These are phyloP conservation scores for Kitagawia praeruptora DNA, from an alignment of 129 eudicot species.

Conservation along the genomic window DNA sequence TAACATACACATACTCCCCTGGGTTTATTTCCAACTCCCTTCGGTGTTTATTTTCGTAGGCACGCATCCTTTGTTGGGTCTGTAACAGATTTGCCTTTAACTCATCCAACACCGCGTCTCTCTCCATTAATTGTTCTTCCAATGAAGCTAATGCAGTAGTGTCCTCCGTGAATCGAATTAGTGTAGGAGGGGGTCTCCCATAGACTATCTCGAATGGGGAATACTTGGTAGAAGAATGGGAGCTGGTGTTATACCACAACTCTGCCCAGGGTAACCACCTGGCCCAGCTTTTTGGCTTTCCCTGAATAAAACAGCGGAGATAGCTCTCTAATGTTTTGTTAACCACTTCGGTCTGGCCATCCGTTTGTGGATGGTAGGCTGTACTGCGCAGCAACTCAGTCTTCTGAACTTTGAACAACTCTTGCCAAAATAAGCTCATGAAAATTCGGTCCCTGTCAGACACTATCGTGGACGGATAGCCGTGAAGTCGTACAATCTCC, in stretches of 20 bases:
- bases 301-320: not conserved
- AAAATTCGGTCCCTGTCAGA: conserved; percentile 10
- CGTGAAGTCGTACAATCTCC: conserved; percentile 15
- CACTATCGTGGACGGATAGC: too few relatives aligned
- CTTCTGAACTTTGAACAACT: not conserved
- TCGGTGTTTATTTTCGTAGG: not conserved
- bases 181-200: not conserved
- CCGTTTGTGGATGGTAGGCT: too few relatives aligned
- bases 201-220: conserved; percentile 1
- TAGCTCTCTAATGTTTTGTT: not conserved
- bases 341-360: conserved; percentile 3
- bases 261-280: not conserved
- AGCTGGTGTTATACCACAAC: not conserved
- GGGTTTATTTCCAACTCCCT: not conserved
- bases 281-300: too few relatives aligned
- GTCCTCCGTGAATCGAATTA: not conserved
- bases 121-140: not conserved
- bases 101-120: rapidly evolving
- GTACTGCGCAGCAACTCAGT: not conserved
- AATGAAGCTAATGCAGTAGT: not conserved
- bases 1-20: conserved; percentile 19
- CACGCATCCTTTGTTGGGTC: conserved; percentile 10
- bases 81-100: not conserved
- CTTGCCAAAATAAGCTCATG: conserved; percentile 7
- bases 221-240: not conserved